Percentiles rank a stretch among this genome's conserved stretches.
Evolutionary conservation across 345 rosid species (phyloP).

Genomic region (Acer yangbiense): DNA sequence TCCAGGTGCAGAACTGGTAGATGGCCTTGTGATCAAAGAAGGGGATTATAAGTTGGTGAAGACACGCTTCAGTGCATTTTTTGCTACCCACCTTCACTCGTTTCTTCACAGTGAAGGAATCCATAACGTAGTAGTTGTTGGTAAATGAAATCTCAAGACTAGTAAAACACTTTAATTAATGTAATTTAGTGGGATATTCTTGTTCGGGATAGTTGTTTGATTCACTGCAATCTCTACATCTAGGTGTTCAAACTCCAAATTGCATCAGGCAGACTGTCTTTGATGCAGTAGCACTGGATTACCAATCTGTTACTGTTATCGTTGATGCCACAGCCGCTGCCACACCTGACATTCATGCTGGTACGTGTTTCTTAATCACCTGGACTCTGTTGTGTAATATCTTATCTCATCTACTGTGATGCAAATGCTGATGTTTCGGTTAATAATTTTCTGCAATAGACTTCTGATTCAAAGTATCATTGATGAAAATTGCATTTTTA

Average conservation of each 20-base stretch:
- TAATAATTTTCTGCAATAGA: not conserved
- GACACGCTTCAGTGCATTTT: constrained; percentile 88
- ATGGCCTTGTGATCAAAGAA: constrained; percentile 68
- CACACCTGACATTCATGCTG: constrained; percentile 68
- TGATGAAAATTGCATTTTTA: not conserved
- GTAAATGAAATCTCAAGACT: constrained; percentile 38
- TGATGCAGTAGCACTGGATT: constrained; percentile 80
- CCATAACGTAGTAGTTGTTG: constrained; percentile 54
- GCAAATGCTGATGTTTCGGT: not conserved
- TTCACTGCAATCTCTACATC: not conserved
- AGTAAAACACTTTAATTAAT: too few species aligned
- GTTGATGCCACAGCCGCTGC: constrained; percentile 92
- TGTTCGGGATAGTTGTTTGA: not conserved
- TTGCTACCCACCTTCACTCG: constrained; percentile 71
- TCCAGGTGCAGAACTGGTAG: constrained; percentile 63
- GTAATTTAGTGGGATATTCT: not conserved
- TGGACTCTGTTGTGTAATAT: not conserved
- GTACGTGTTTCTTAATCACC: constrained; percentile 31
- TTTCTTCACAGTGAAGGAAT: constrained; percentile 58
- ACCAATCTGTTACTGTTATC: constrained; percentile 55
- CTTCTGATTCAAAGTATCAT: not conserved
- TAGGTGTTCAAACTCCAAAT: constrained; percentile 89
- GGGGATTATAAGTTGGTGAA: constrained; percentile 85
- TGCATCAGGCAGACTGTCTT: constrained; percentile 87
- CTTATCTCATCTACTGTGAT: not conserved